These are phyloP conservation scores for Globisporangium paddicum DNA, from an alignment of 352 stramenopile genomes.

Conservation along the genomic window DNA sequence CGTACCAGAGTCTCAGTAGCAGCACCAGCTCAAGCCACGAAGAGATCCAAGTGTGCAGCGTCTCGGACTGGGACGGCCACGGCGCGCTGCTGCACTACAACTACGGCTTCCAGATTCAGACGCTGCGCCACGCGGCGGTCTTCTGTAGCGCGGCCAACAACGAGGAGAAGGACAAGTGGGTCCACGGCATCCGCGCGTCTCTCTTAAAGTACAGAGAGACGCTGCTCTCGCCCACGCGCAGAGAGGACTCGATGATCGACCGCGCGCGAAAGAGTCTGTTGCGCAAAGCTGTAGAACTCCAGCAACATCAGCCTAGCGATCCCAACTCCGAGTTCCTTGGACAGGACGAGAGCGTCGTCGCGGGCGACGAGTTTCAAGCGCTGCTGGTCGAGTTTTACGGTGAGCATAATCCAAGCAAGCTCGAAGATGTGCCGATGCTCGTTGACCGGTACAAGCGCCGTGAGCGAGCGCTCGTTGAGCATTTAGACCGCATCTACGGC, in stretches of 20 bases:
- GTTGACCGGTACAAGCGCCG: conserved; percentile 40
- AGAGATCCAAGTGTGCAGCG: conserved; percentile 28
- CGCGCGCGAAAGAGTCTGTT: conserved; percentile 10
- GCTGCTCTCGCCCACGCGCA: conserved; percentile 19
- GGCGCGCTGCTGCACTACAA: conserved; percentile 61
- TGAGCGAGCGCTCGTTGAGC: conserved; percentile 47
- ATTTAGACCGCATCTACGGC: conserved; percentile 68
- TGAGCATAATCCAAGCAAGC: conserved; percentile 57
- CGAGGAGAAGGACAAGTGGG: conserved; percentile 63
- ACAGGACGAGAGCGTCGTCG: conserved; percentile 3
- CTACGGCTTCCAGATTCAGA: conserved; percentile 69
- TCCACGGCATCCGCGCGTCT: conserved; percentile 47
- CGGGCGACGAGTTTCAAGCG: conserved; percentile 19
- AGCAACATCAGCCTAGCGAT: background rate
- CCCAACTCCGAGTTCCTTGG: background rate
- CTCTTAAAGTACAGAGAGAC: conserved; percentile 35
- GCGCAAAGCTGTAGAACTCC: conserved; percentile 3
- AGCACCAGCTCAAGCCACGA: conserved; percentile 10
- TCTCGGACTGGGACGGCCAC: conserved; percentile 65
- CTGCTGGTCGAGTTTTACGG: conserved; percentile 50
- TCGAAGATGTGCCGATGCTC: conserved; percentile 52
- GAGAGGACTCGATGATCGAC: conserved; percentile 24
- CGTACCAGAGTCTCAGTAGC: conserved; percentile 13
- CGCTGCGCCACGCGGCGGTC: conserved; percentile 40
- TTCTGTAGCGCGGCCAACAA: conserved; percentile 61